Conservation (phyloP, 768 basidiomycete genomes). For the Hemileccinum rubropunctum region DNA sequence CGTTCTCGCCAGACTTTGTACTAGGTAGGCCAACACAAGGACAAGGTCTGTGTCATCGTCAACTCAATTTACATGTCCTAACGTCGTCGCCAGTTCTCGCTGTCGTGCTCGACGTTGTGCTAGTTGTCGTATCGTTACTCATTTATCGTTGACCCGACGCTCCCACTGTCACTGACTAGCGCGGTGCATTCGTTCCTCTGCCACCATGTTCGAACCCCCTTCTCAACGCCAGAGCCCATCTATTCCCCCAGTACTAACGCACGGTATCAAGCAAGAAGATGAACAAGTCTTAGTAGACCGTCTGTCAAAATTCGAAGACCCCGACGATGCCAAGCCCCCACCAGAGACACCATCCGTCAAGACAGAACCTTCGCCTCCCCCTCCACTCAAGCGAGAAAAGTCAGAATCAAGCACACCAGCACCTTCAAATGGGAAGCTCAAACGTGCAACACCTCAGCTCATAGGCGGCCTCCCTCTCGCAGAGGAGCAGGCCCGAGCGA, state of each 20-base stretch:
- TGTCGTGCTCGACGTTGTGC: constrained; percentile 20
- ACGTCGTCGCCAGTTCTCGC: constrained; percentile 10
- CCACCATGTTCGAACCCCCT: constrained; percentile 30
- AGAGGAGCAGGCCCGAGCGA: constrained; percentile 64
- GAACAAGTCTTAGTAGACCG: constrained; percentile 5
- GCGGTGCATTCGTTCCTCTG: not conserved
- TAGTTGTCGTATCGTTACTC: constrained; percentile 19
- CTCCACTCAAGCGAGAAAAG: constrained; percentile 30
- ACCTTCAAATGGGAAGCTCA: constrained; percentile 33
- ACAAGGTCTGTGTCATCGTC: constrained; percentile 20
- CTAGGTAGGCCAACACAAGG: no score
- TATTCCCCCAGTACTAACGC: constrained; percentile 8
- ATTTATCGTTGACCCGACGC: constrained; percentile 18
- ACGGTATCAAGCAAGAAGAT: constrained; percentile 13
- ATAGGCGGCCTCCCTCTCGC: constrained; percentile 81
- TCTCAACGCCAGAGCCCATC: constrained; percentile 30
- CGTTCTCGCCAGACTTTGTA: constrained; percentile 11
- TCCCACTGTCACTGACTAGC: constrained; percentile 14
- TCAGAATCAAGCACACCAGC: constrained; percentile 37
- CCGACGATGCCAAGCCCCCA: constrained; percentile 24
- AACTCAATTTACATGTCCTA: constrained; percentile 11
- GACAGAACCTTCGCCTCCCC: constrained; percentile 31
- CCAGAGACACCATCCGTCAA: constrained; percentile 28
- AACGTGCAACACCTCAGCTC: constrained; percentile 54
- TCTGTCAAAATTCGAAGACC: constrained; percentile 19